Percentiles rank a stretch among this genome's conserved stretches.
Conservation (phyloP, 345 rosid genomes). For the Punica granatum region DNA sequence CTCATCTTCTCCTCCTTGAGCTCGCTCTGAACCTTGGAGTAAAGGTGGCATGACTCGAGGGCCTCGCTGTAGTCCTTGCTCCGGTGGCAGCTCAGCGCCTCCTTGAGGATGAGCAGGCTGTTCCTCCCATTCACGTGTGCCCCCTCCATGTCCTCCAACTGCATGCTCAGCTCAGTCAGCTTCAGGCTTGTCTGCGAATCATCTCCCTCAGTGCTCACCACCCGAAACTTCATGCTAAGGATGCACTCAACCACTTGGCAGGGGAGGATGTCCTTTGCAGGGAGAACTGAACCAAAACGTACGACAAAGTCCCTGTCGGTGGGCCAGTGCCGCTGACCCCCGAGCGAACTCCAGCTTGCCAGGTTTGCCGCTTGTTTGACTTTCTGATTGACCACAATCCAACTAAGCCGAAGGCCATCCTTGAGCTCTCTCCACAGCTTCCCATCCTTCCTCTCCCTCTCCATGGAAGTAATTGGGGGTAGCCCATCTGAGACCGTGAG, state of each 20-base stretch:
- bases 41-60: constrained; percentile 59
- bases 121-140: constrained; percentile 67
- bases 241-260: constrained; percentile 68
- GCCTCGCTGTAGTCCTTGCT: constrained; percentile 69
- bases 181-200: constrained; percentile 39
- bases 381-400: constrained; percentile 68
- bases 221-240: constrained; percentile 59
- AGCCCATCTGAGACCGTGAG: constrained; percentile 62
- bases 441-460: constrained; percentile 66
- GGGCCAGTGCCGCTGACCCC: constrained; percentile 83
- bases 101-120: constrained; percentile 59
- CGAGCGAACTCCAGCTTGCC: constrained; percentile 73
- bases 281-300: constrained; percentile 64
- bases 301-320: constrained; percentile 72
- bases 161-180: constrained; percentile 70
- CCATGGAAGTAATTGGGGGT: constrained; percentile 53
- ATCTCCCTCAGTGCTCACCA: constrained; percentile 36
- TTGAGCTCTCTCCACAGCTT: constrained; percentile 66
- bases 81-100: constrained; percentile 52
- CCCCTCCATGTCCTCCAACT: constrained; percentile 76
- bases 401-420: constrained; percentile 59
- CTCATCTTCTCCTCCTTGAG: constrained; percentile 69
- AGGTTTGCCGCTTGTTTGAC: constrained; percentile 62
- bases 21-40: constrained; percentile 59
- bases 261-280: constrained; percentile 62